phyloP scores from a whole-genome alignment of 2,329 filamentous ascomycete species.

The Aspergillus glaucus region DNA sequence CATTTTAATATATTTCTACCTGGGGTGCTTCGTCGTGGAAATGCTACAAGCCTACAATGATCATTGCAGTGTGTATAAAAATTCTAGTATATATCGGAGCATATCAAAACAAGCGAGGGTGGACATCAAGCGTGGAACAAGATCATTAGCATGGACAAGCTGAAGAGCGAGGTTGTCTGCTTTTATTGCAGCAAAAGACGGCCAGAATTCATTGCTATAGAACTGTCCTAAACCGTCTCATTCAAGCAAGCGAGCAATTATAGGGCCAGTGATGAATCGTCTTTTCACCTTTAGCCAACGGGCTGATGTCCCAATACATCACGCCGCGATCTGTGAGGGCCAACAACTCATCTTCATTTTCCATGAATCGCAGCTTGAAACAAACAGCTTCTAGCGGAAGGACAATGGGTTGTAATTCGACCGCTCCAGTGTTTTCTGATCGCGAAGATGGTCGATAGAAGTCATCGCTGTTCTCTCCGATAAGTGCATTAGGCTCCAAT shows the following conservation, averaged over 20 bases:
- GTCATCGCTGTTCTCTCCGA: conserved; percentile 21
- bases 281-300: conserved; percentile 20
- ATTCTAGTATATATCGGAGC: too few species aligned
- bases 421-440: conserved; percentile 12
- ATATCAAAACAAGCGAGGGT: too few species aligned
- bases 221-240: not conserved
- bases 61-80: too few species aligned
- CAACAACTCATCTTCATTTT: conserved; percentile 33
- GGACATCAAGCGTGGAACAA: too few species aligned
- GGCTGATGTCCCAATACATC: conserved; percentile 32
- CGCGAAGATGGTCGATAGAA: conserved; percentile 29
- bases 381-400: conserved; percentile 33
- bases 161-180: too few species aligned
- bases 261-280: conserved; percentile 4
- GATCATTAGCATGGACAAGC: too few species aligned
- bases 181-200: not conserved
- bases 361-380: conserved; percentile 29
- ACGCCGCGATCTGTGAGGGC: conserved; percentile 39
- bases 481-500: conserved; percentile 31
- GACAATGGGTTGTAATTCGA: conserved; percentile 28
- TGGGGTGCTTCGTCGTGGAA: too few species aligned
- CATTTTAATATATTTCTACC: too few species aligned
- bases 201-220: not conserved
- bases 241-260: not conserved
- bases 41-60: too few species aligned